Evolutionary conservation across 768 basidiomycete genomes (phyloP).

Genomic region (Leccinum variicolor): DNA sequence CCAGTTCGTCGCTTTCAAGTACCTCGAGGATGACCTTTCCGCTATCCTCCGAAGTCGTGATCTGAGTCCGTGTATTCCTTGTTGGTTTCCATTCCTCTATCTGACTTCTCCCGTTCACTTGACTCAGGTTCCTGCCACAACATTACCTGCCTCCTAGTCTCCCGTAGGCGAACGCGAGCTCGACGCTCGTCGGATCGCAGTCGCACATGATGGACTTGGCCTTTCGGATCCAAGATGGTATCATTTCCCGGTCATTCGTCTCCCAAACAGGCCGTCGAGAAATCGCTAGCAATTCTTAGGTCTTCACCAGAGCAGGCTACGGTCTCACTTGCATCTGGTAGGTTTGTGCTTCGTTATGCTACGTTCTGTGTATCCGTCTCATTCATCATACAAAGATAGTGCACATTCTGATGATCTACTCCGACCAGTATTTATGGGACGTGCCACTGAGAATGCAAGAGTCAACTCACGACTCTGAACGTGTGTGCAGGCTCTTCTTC

Average conservation of each 20-base stretch:
- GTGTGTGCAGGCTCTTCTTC: slow-evolving; percentile 65
- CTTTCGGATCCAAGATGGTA: not conserved
- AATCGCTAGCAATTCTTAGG: slow-evolving; percentile 74
- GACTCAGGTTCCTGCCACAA: too few species aligned
- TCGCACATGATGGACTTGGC: too few species aligned
- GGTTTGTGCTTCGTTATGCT: slow-evolving; percentile 26
- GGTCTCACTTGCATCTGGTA: slow-evolving; percentile 67
- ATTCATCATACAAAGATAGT: slow-evolving; percentile 52
- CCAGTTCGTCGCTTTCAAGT: too few species aligned
- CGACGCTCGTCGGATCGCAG: too few species aligned
- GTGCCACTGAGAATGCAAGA: slow-evolving; percentile 89
- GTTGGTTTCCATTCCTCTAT: too few species aligned
- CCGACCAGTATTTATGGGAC: slow-evolving; percentile 89
- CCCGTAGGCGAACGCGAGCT: too few species aligned
- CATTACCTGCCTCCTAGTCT: too few species aligned
- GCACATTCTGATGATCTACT: slow-evolving; percentile 79
- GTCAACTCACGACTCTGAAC: slow-evolving; percentile 34
- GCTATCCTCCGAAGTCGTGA: too few species aligned
- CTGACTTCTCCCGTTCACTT: too few species aligned
- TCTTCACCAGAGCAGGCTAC: slow-evolving; percentile 82
- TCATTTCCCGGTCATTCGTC: not conserved
- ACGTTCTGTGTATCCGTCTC: not conserved
- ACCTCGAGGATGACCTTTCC: too few species aligned
- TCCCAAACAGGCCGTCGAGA: slow-evolving; percentile 70
- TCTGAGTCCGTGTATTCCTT: too few species aligned